Evolutionary conservation across 371 early-diverging fungal species (phyloP), one percentile per base, ranked within the genome.

Genomic region (Rhizopus microsporus): DNA sequence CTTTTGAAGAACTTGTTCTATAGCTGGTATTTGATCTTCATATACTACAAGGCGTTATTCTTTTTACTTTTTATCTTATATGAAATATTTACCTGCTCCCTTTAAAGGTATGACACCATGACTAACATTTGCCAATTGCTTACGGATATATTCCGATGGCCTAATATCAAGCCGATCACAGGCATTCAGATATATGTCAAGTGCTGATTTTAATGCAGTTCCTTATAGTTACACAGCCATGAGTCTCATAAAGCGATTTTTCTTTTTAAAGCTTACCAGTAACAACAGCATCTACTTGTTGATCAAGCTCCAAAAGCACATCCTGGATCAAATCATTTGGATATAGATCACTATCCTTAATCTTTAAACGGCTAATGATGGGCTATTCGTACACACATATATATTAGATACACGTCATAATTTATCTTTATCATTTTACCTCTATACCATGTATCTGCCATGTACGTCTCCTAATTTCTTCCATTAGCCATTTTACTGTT

Each of bases 391-490:
- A 1, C n/a, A n/a, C n/a, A n/a, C n/a, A 39, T 3, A 2, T 51
- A 6, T 12, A 31, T 43, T 50, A 39, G 4, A 44, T 7, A 29
- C 50, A 38, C 12, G 29, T 32, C 31, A 48, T 9, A 33, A 17
- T 29, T 15, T 51, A 16, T 30, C 15, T 5, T 2, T 3, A 47
- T 9, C 16, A 10, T 15, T 9, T 56, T 60, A 72, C 72, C 66
- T 67, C 63, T 5, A 60, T 23, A 8, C 72, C 72, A 62, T 66
- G 54, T 3, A 29, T 1, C n/a, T 54, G 43, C 76, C 76, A 75
- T 5, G 60, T 55, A 44, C 56, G 30, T 34, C 31, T 46, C 1
- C 67, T 23, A 5, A 64, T 57, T 45, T 72, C 64, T 7, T 57
- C 38, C 52, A 57, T 68, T 15, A 75, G 31, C 42, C 66, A 57